Evolutionary conservation across 306 rosid species (phyloP).

Genomic region (Inga laurina): DNA sequence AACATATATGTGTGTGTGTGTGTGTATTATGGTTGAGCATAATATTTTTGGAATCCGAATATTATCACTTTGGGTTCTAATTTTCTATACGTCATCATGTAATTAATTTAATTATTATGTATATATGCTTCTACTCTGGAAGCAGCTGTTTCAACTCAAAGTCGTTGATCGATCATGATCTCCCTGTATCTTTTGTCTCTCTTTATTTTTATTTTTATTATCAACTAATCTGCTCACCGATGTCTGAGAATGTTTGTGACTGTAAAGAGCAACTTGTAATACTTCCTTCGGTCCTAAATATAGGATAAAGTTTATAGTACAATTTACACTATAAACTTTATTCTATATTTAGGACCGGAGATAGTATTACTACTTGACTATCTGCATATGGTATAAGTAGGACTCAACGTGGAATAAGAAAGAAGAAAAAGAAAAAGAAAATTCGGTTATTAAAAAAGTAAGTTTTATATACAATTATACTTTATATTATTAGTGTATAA

Average conservation of each 20-base stretch:
- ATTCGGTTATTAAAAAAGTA: not conserved
- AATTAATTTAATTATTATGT: not conserved
- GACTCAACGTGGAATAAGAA: not conserved
- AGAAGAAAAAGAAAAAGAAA: not conserved
- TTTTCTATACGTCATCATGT: not conserved
- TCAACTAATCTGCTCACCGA: not conserved
- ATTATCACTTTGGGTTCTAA: not conserved
- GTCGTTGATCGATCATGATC: not conserved
- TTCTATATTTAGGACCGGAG: too few species aligned
- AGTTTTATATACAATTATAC: not conserved
- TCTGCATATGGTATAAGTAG: not conserved
- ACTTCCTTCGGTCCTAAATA: too few species aligned
- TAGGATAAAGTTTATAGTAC: too few species aligned
- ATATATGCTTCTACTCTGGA: conserved; percentile 29
- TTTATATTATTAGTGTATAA: not conserved
- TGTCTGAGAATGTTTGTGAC: not conserved
- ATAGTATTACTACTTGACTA: not conserved
- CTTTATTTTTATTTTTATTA: not conserved
- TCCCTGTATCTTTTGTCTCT: conserved; percentile 28
- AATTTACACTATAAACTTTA: too few species aligned
- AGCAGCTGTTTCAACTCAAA: conserved; percentile 24
- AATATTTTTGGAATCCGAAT: conserved; percentile 28
- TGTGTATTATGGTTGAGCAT: conserved; percentile 24
- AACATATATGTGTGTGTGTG: accelerated
- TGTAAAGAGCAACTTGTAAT: not conserved